Percentiles rank a stretch among this genome's conserved stretches.
Conservation (phyloP, 257 asterid genomes). For the Capsicum pubescens region DNA sequence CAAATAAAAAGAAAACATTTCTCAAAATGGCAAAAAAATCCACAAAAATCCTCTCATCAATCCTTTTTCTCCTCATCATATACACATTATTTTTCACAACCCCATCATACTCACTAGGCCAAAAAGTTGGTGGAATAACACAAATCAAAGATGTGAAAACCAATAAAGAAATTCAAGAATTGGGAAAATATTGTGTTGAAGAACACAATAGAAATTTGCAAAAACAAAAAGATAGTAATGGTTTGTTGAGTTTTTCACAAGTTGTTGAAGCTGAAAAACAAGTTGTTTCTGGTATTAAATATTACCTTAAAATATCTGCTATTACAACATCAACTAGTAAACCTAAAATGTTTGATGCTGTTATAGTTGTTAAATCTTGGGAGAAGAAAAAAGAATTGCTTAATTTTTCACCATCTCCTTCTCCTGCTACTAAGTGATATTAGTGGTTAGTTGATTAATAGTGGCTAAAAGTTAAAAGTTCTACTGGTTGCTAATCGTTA, state of each 20-base stretch:
- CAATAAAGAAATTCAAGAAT: conserved; percentile 30
- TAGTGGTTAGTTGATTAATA: neutral
- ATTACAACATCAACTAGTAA: neutral
- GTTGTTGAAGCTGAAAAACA: conserved; percentile 75
- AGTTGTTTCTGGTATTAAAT: conserved; percentile 78
- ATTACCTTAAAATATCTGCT: conserved; percentile 65
- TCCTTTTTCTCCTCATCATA: neutral
- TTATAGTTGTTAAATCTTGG: conserved; percentile 65
- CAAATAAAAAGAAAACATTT: neutral
- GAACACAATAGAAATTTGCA: conserved; percentile 46
- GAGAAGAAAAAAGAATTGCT: conserved; percentile 45
- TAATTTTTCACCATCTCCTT: conserved; percentile 45
- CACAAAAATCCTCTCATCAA: neutral
- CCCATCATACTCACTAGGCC: neutral
- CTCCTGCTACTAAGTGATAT: conserved; percentile 33
- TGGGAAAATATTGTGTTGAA: conserved; percentile 30
- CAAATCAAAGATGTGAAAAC: conserved; percentile 27
- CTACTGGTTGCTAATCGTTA: neutral
- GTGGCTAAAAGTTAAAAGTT: neutral
- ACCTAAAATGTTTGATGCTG: conserved; percentile 52
- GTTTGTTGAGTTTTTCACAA: conserved; percentile 44
- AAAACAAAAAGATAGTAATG: conserved; percentile 19
- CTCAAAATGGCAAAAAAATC: neutral
- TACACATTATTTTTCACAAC: neutral
- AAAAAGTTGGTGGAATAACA: conserved; percentile 28